Percentiles rank a stretch among this genome's conserved stretches.
These are phyloP conservation scores for Trebouxia gelatinosa DNA, from an alignment of 163 green algal genomes.

Conservation along the genomic window DNA sequence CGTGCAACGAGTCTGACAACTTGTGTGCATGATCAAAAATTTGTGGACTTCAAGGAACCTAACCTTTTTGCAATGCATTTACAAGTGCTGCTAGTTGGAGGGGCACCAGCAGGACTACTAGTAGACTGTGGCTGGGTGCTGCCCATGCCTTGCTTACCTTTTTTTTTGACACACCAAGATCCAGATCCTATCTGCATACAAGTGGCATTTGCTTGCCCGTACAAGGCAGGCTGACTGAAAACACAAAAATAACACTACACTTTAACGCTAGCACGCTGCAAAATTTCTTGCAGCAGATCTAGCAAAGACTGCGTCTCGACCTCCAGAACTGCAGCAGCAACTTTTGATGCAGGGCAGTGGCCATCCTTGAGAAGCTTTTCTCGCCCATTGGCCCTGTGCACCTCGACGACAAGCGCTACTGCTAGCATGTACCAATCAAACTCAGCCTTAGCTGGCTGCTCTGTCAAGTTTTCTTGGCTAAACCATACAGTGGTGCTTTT, in stretches of 20 bases:
- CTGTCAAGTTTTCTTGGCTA: background rate
- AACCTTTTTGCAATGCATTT: too few species aligned
- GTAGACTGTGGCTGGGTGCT: too few species aligned
- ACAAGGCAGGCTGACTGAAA: constrained; percentile 14
- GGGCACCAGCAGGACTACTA: too few species aligned
- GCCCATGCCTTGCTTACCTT: too few species aligned
- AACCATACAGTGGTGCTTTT: background rate
- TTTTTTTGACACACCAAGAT: too few species aligned
- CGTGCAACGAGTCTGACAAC: too few species aligned
- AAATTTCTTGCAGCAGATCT: background rate
- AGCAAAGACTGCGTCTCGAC: background rate
- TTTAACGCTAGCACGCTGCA: background rate
- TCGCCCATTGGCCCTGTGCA: background rate
- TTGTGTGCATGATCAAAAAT: too few species aligned
- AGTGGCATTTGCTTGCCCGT: background rate
- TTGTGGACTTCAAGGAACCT: too few species aligned
- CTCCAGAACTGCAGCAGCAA: background rate
- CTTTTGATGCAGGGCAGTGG: background rate
- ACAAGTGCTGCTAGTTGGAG: too few species aligned
- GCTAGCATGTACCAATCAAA: constrained; percentile 1
- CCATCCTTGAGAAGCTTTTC: background rate
- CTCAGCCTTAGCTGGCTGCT: background rate
- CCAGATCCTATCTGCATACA: too few species aligned
- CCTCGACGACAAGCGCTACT: background rate
- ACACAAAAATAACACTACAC: background rate